phyloP scores from a whole-genome alignment of 2,329 filamentous ascomycete species.

The Neobulgaria alba region DNA sequence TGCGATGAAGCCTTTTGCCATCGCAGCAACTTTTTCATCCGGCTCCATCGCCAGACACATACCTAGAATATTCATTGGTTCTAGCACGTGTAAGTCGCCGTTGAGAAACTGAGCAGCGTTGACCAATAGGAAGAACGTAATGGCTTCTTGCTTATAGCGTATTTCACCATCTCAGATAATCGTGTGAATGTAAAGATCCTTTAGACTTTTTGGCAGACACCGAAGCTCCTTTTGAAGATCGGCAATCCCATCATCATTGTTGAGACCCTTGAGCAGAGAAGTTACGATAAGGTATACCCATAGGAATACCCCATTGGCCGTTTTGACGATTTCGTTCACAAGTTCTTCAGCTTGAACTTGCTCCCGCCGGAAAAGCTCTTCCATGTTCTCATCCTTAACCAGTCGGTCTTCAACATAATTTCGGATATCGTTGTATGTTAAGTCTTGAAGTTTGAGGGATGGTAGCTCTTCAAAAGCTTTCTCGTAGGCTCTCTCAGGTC shows the following conservation, averaged over 20 bases:
- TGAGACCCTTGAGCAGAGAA: constrained; percentile 7
- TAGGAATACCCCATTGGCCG: constrained; percentile 12
- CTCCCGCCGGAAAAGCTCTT: not conserved
- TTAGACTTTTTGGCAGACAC: no score
- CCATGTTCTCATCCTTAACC: not conserved
- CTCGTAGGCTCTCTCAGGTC: constrained; percentile 1
- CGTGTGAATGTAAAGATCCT: no score
- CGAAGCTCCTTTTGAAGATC: no score
- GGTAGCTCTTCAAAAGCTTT: not conserved
- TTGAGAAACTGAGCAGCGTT: no score
- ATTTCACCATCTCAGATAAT: no score
- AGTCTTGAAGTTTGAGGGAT: constrained; percentile 1
- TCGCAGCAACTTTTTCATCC: no score
- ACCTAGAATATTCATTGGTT: no score
- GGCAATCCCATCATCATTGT: constrained; percentile 3
- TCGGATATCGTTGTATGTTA: constrained; percentile 2
- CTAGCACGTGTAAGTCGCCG: no score
- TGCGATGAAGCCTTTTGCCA: no score
- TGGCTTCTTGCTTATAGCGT: no score
- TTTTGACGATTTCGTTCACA: constrained; percentile 4
- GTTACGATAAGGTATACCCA: constrained; percentile 12
- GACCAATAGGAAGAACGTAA: no score
- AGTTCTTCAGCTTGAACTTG: not conserved
- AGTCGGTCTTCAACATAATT: not conserved
- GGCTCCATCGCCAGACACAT: no score